These are phyloP conservation scores for Kwoniella dejecticola DNA, from an alignment of 768 basidiomycete species.

Conservation along the genomic window DNA sequence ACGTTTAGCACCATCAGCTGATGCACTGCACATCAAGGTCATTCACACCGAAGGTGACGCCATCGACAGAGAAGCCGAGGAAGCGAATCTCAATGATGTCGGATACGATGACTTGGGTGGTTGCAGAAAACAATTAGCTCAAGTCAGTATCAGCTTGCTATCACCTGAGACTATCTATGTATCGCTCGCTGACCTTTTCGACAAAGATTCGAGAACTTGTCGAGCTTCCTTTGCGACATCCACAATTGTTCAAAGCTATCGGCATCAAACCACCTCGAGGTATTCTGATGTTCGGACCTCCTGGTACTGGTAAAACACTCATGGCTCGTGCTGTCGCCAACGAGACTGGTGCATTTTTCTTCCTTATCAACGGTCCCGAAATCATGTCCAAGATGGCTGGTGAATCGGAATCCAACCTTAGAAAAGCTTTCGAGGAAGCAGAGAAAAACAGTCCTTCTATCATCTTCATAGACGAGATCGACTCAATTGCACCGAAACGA, in stretches of 20 bases:
- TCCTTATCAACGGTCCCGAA: slow-evolving; percentile 98
- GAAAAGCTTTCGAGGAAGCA: slow-evolving; percentile 99
- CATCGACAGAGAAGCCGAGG: slow-evolving; percentile 97
- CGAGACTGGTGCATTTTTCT: slow-evolving; percentile 99
- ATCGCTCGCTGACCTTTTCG: neutral
- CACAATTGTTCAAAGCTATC: slow-evolving; percentile 99
- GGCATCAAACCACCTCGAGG: slow-evolving; percentile 99
- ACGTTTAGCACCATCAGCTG: neutral
- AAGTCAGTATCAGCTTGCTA: slow-evolving; percentile 59
- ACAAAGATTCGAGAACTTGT: slow-evolving; percentile 90
- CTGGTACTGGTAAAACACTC: slow-evolving; percentile 98
- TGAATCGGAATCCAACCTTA: slow-evolving; percentile 92
- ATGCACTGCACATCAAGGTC: slow-evolving; percentile 25
- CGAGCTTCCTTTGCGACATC: slow-evolving; percentile 95
- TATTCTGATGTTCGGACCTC: slow-evolving; percentile 97
- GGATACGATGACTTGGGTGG: slow-evolving; percentile 99
- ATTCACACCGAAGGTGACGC: slow-evolving; percentile 83
- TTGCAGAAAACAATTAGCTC: slow-evolving; percentile 98
- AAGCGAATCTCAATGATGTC: slow-evolving; percentile 91
- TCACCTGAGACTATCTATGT: too few species aligned
- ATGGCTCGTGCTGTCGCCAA: slow-evolving; percentile 99
- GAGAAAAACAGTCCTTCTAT: slow-evolving; percentile 99
- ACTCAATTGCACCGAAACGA: slow-evolving; percentile 99
- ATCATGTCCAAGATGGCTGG: slow-evolving; percentile 99
- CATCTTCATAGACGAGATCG: slow-evolving; percentile 96